Base-by-base conservation (phyloP, 331 rosid genomes). In the Spiraea crenata region DNA sequence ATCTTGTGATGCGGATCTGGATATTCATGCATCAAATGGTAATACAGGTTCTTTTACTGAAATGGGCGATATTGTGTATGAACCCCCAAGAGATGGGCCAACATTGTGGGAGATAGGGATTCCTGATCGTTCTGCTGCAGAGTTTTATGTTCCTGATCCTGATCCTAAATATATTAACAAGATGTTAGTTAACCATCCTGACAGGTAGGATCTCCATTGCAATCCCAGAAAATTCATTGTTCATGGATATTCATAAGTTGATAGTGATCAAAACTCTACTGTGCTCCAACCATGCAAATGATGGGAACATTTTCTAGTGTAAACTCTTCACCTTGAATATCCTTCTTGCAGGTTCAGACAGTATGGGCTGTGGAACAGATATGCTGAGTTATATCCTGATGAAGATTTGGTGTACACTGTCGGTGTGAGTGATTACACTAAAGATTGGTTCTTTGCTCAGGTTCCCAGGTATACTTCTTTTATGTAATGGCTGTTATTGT, bases 21-120 rank as follows among this genome's bases (percentile, higher is more conserved):
- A 25, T 25, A 25, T 25, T 25, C 31, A 25, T 25, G 31, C 31
- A 25, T 25, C 31, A 25, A 25, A 25, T 25, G 31, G 31, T 25
- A 25, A 25, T 65, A 6, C 57, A 83, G 87, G 83, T 15, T 65
- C 68, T 67, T 25, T 6, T 63, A 71, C 72, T 8, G 87, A 80
- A 46, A 42, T 72, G 47, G 85, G 74, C 41, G 79, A 77, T 45
- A 47, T 80, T 20, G 58, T 77, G 46, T 74, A 74, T 50, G 81
- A 80, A 44, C 83, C 87, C 45, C 82, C 81, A 44, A 83, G 87
- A 71, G 74, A 67, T 67, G 83, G 87, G 20, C 76, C 69, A 16
- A 83, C 87, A 11, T 41, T 83, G 52, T 83, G 87, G 87, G 87
- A 83, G 71, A 83, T 83, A 42, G 87, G 85, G 51, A 63, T 83